phyloP scores from a whole-genome alignment of 2,329 filamentous ascomycete species.

The Cladophialophora psammophila region DNA sequence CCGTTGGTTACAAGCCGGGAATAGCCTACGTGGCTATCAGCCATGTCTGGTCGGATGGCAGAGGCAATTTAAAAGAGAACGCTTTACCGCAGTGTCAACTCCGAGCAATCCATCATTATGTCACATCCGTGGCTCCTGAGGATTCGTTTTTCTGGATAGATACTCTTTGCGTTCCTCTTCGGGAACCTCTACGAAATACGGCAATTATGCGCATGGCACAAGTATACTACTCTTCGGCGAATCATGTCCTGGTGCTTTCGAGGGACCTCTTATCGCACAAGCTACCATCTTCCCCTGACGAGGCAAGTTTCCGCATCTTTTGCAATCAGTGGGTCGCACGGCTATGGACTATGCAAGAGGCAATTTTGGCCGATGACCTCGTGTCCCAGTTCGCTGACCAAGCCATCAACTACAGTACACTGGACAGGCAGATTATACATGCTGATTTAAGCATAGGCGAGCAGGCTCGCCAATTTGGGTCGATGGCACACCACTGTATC shows the following conservation, averaged over 20 bases:
- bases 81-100: slow-evolving; percentile 5
- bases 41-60: slow-evolving; percentile 17
- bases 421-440: neutral
- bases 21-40: slow-evolving; percentile 3
- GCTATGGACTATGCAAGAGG: slow-evolving; percentile 12
- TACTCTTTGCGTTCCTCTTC: slow-evolving; percentile 1
- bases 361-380: neutral
- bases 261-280: neutral
- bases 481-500: neutral
- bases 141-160: slow-evolving; percentile 1
- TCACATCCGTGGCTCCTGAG: neutral
- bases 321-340: neutral
- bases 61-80: slow-evolving; percentile 1
- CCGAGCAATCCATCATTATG: neutral
- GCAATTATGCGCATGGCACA: slow-evolving; percentile 1
- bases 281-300: neutral
- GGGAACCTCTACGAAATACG: slow-evolving; percentile 1
- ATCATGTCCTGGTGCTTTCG: neutral
- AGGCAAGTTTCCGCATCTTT: slow-evolving; percentile 1
- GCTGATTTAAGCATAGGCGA: neutral
- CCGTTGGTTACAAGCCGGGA: neutral
- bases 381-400: slow-evolving; percentile 8
- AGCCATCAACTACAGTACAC: neutral
- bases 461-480: neutral
- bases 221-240: slow-evolving; percentile 1